These are phyloP conservation scores for Colletotrichum caudatum DNA, from an alignment of 2,329 filamentous ascomycete genomes.

Conservation along the genomic window DNA sequence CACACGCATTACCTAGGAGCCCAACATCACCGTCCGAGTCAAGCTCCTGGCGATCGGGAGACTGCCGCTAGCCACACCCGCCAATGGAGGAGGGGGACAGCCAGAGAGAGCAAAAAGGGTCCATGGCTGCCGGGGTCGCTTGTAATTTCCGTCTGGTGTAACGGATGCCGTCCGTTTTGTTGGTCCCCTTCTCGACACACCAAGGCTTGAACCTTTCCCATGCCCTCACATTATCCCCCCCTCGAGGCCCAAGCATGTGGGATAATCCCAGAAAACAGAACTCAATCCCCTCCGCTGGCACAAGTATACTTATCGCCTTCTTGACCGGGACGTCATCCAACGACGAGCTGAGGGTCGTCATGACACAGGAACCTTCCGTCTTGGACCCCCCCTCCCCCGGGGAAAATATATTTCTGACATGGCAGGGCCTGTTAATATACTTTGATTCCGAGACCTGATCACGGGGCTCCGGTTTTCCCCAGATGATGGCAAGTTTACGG, in stretches of 20 bases:
- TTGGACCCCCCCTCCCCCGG: slow-evolving; percentile 22
- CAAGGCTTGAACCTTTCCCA: slow-evolving; percentile 19
- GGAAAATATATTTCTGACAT: slow-evolving; percentile 34
- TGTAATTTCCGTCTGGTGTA: slow-evolving; percentile 26
- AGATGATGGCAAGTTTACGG: slow-evolving; percentile 2
- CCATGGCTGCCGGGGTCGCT: slow-evolving; percentile 13
- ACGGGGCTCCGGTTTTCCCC: slow-evolving; percentile 20
- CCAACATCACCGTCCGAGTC: slow-evolving; percentile 31
- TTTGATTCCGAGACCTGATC: slow-evolving; percentile 9
- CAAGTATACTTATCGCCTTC: slow-evolving; percentile 15
- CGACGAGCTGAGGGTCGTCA: slow-evolving; percentile 2
- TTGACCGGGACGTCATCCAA: slow-evolving; percentile 31
- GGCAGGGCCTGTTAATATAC: slow-evolving; percentile 7
- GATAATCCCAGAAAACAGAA: slow-evolving; percentile 27
- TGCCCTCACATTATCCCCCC: slow-evolving; percentile 21
- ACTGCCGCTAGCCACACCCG: slow-evolving; percentile 19
- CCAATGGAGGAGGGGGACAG: slow-evolving; percentile 11
- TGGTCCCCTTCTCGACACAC: slow-evolving; percentile 16
- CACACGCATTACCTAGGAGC: not conserved
- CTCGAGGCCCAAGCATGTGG: slow-evolving; percentile 26
- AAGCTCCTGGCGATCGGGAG: slow-evolving; percentile 30
- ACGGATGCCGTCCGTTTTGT: slow-evolving; percentile 36
- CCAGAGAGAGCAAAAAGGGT: slow-evolving; percentile 18
- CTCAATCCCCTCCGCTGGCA: slow-evolving; percentile 22
- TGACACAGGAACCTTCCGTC: slow-evolving; percentile 26